Conservation (phyloP, 306 rosid genomes). For the Gastrolobium villosum region DNA sequence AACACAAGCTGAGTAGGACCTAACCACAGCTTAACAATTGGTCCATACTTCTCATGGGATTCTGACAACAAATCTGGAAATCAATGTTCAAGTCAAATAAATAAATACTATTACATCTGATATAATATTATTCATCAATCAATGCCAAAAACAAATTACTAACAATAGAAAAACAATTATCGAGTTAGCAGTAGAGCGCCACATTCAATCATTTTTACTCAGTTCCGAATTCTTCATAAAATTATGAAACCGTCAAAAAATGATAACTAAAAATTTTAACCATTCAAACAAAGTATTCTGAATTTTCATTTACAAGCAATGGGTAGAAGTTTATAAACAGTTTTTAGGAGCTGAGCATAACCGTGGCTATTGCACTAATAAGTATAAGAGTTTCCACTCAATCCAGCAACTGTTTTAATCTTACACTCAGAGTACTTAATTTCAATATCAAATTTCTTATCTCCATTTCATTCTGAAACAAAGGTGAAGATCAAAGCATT, state of each 20-base stretch:
- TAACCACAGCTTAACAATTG: constrained; percentile 84
- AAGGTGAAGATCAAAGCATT: too few species aligned
- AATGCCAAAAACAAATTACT: background rate
- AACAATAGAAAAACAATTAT: background rate
- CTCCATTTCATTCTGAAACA: too few species aligned
- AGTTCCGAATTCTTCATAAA: background rate
- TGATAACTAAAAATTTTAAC: background rate
- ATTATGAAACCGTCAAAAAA: background rate
- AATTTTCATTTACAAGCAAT: constrained; percentile 9
- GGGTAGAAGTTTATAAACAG: background rate
- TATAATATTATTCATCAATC: constrained; percentile 2
- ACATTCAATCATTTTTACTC: background rate
- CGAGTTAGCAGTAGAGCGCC: background rate
- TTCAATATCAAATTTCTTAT: too few species aligned
- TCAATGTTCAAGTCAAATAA: constrained; percentile 18
- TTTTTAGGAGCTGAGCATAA: too few species aligned
- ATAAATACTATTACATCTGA: background rate
- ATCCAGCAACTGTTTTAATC: too few species aligned
- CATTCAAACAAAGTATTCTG: background rate
- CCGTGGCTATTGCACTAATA: too few species aligned
- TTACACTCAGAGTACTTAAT: too few species aligned
- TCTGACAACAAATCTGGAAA: constrained; percentile 68
- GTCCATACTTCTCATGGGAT: constrained; percentile 73
- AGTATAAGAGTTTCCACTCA: too few species aligned
- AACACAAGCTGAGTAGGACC: constrained; percentile 87